These are phyloP conservation scores for Agrocybe pediades DNA, from an alignment of 768 basidiomycete species.

Conservation along the genomic window DNA sequence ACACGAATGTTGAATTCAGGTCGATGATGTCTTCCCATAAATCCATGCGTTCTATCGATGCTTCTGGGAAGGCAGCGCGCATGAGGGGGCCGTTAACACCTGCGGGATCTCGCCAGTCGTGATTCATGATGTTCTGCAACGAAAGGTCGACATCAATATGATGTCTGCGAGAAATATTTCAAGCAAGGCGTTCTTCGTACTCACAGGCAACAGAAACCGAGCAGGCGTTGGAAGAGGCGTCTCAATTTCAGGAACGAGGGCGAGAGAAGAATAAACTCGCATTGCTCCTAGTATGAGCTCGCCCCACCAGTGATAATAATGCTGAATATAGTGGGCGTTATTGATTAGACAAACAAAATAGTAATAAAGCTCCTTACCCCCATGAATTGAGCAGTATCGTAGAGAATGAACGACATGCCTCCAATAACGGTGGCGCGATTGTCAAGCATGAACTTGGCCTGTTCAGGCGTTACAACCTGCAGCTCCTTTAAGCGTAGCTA, in stretches of 20 bases:
- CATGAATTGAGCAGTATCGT: conserved; percentile 27
- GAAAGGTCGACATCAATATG: background rate
- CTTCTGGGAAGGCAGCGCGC: conserved; percentile 64
- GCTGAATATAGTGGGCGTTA: conserved; percentile 24
- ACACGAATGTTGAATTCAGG: conserved; percentile 51
- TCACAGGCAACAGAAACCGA: conserved; percentile 38
- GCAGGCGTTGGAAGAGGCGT: conserved; percentile 23
- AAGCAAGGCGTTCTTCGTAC: too few relatives aligned
- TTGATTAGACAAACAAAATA: background rate
- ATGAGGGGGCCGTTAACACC: conserved; percentile 66
- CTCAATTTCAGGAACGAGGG: conserved; percentile 12
- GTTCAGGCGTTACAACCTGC: conserved; percentile 23
- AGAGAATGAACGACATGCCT: conserved; percentile 22
- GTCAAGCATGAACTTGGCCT: conserved; percentile 22
- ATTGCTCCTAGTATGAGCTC: conserved; percentile 45
- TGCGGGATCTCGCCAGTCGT: conserved; percentile 60
- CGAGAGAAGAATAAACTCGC: conserved; percentile 37
- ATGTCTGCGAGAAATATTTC: background rate
- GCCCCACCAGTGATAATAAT: conserved; percentile 51
- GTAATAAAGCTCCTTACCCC: conserved; percentile 15
- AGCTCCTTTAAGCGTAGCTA: conserved; percentile 19
- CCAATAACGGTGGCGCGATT: conserved; percentile 16
- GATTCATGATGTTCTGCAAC: conserved; percentile 16
- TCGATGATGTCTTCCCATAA: conserved; percentile 65
- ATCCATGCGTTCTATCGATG: conserved; percentile 54